phyloP scores from a whole-genome alignment of 2,329 filamentous ascomycete species.

The Cladophialophora carrionii region DNA sequence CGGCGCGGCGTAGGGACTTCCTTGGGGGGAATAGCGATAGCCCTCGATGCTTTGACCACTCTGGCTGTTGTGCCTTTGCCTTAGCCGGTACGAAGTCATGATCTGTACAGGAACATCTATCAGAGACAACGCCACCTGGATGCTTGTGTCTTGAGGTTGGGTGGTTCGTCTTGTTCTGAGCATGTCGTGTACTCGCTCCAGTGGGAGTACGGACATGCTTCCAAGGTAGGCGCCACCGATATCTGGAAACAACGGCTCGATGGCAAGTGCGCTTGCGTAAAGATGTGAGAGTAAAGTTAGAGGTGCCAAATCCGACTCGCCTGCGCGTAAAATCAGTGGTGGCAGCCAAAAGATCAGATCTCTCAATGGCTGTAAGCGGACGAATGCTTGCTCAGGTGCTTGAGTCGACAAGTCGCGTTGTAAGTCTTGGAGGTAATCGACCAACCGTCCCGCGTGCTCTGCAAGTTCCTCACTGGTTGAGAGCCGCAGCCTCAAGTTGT shows the following conservation, averaged over 20 bases:
- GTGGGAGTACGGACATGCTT: slow-evolving; percentile 74
- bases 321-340: slow-evolving; percentile 77
- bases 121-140: slow-evolving; percentile 65
- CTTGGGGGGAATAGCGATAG: slow-evolving; percentile 36
- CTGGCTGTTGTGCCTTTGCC: slow-evolving; percentile 58
- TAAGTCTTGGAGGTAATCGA: slow-evolving; percentile 72
- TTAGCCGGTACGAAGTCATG: slow-evolving; percentile 68
- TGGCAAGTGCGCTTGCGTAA: slow-evolving; percentile 81
- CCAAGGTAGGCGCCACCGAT: slow-evolving; percentile 88
- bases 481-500: slow-evolving; percentile 62
- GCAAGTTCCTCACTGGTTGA: slow-evolving; percentile 71
- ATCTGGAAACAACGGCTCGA: slow-evolving; percentile 90
- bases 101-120: slow-evolving; percentile 75
- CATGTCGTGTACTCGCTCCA: slow-evolving; percentile 82
- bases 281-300: slow-evolving; percentile 87
- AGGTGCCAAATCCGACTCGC: slow-evolving; percentile 73
- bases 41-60: slow-evolving; percentile 19
- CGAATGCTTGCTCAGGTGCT: slow-evolving; percentile 81
- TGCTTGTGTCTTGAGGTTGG: slow-evolving; percentile 59
- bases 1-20: slow-evolving; percentile 32
- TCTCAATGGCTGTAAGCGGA: slow-evolving; percentile 81
- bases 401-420: slow-evolving; percentile 71
- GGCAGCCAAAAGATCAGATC: slow-evolving; percentile 97
- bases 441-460: slow-evolving; percentile 69
- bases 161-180: slow-evolving; percentile 70